phyloP scores from a whole-genome alignment of 2,329 filamentous ascomycete genomes.

The Trichoderma oligosporum region DNA sequence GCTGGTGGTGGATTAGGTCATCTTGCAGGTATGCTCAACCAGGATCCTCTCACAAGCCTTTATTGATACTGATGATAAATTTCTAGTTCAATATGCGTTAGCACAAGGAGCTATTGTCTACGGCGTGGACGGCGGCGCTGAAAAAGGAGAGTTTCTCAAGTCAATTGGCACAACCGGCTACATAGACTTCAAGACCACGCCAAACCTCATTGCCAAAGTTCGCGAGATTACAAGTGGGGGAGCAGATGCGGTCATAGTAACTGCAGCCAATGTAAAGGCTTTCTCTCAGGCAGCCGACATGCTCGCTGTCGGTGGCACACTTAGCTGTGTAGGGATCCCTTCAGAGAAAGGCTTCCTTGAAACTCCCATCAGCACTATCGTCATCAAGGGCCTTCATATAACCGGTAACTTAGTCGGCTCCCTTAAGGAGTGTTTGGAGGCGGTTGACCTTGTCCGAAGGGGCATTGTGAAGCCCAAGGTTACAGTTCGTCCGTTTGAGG shows the following conservation, averaged over 20 bases:
- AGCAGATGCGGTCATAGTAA: conserved; percentile 21
- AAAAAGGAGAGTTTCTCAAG: conserved; percentile 21
- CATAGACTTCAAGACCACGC: conserved; percentile 21
- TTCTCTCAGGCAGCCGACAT: conserved; percentile 22
- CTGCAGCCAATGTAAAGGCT: conserved; percentile 19
- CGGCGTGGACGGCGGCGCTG: conserved; percentile 16
- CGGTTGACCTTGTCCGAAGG: conserved; percentile 21
- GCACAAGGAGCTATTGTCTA: conserved; percentile 21
- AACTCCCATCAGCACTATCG: conserved; percentile 22
- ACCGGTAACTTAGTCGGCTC: conserved; percentile 22
- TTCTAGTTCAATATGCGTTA: conserved; percentile 20
- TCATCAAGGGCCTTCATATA: conserved; percentile 21
- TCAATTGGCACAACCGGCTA: conserved; percentile 15
- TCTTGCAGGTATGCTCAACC: conserved; percentile 17
- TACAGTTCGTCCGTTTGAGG: conserved; percentile 18
- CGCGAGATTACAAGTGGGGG: conserved; percentile 19
- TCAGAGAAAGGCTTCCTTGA: conserved; percentile 19
- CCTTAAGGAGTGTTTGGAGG: conserved; percentile 23
- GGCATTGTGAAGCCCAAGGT: conserved; percentile 22
- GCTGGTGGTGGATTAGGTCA: conserved; percentile 22
- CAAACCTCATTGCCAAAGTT: conserved; percentile 2
- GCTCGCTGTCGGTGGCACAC: conserved; percentile 20
- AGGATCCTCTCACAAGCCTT: background rate
- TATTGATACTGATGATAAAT: background rate
- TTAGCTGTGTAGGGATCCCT: conserved; percentile 22